Base-by-base conservation (phyloP, 805 yeast genomes). In the Candida incommunis region DNA sequence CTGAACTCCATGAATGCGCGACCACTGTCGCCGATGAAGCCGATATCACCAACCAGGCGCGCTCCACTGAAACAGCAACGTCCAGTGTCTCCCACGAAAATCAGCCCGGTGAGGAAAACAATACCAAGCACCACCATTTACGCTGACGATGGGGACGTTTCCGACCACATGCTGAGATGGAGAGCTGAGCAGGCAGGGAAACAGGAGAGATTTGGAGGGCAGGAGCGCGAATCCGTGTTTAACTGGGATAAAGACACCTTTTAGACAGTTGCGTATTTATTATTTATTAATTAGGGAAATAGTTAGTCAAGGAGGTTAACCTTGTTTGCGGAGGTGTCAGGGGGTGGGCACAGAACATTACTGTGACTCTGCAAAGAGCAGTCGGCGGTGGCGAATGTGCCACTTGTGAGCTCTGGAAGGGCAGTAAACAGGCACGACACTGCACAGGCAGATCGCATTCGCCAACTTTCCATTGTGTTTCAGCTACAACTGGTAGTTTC, bases 231-330 rank as follows among this genome's bases (percentile, higher is more conserved):
- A n/a, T 54, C 57, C 5, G 56, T 47, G 7, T 54, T 54, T 43
- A 50, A 54, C 43, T 54, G 58, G 57, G 56, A 54, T 15, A 54
- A 54, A 44, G 56, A 54, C 26, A 53, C 53, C 3, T 54, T 54
- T 23, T 54, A 42, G 43, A 15, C 7, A 15, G 27, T 13, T 16
- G n/a, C n/a, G 11, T 31, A 31, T 31, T 31, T 31, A 31, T 31
- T 31, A 25, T 25, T 31, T 31, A 31, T 31, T 31, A 9, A 25
- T 25, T 25, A 25, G 11, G 7, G 27, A 13, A 9, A 9, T 25
- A 25, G 27, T 25, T 9, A 13, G 11, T 25, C 27, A 25, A 9
- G 27, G 27, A 13, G 27, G n/a, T n/a, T n/a, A n/a, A n/a, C n/a
- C n/a, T n/a, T n/a, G n/a, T n/a, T n/a, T n/a, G n/a, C n/a, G n/a